phyloP scores from a whole-genome alignment of 2,329 filamentous ascomycete genomes.

The Bretziella fagacearum region DNA sequence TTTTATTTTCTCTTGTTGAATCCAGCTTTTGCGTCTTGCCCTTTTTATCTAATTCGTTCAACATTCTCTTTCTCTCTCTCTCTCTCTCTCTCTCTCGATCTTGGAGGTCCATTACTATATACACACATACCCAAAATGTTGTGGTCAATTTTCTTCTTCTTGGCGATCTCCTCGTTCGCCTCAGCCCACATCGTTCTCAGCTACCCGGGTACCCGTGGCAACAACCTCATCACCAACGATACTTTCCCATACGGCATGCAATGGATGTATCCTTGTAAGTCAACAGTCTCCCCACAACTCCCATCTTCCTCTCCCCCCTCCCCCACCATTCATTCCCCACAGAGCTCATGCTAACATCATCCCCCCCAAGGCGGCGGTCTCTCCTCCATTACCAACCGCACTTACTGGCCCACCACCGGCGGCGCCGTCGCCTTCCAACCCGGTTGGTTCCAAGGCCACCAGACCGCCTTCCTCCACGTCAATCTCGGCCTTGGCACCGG shows the following conservation, averaged over 20 bases:
- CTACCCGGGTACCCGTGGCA: constrained; percentile 74
- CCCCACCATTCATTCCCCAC: constrained; percentile 12
- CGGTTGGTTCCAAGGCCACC: constrained; percentile 87
- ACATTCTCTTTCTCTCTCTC: too few relatives aligned
- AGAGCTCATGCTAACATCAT: background rate
- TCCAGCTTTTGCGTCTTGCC: background rate
- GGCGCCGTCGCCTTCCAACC: constrained; percentile 84
- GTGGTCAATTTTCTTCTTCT: constrained; percentile 27
- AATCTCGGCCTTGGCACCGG: constrained; percentile 73
- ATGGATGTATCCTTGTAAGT: constrained; percentile 86
- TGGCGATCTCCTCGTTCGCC: constrained; percentile 32
- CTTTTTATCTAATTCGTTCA: background rate
- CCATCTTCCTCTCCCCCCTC: constrained; percentile 3
- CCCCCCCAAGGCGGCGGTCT: constrained; percentile 62
- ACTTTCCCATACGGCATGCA: constrained; percentile 81
- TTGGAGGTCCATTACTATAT: too few relatives aligned
- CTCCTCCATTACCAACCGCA: constrained; percentile 60
- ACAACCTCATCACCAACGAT: constrained; percentile 66
- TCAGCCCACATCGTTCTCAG: constrained; percentile 67
- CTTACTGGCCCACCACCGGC: constrained; percentile 76
- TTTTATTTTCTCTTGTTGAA: background rate
- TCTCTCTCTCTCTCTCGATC: constrained; percentile 15
- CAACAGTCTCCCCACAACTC: background rate
- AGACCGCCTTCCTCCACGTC: constrained; percentile 67
- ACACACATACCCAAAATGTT: constrained; percentile 25